Percentiles rank a stretch among this genome's conserved stretches.
Conservation (phyloP, 805 yeast genomes). For the Candida nitratophila region DNA sequence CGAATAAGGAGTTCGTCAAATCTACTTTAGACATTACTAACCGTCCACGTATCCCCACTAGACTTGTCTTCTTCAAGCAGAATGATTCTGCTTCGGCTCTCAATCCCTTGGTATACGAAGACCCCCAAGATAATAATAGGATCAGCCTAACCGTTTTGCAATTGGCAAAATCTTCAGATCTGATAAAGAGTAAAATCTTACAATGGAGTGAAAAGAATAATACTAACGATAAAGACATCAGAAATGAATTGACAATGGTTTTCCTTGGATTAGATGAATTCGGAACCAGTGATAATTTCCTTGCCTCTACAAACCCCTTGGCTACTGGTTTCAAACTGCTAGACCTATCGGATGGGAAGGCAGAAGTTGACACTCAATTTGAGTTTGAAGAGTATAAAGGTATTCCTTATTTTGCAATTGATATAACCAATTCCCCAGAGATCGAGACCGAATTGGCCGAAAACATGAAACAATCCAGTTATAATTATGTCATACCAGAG, state of each 20-base stretch:
- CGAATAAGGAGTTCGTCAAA: slow-evolving; percentile 42
- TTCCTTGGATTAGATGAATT: slow-evolving; percentile 45
- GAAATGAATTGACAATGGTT: slow-evolving; percentile 23
- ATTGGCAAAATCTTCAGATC: slow-evolving; percentile 7
- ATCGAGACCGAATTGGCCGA: not conserved
- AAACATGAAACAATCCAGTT: not conserved
- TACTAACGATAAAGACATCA: slow-evolving; percentile 1
- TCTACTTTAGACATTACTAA: slow-evolving; percentile 3
- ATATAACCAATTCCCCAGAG: slow-evolving; percentile 31
- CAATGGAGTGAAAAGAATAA: slow-evolving; percentile 18
- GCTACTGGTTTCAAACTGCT: slow-evolving; percentile 5
- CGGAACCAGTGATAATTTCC: slow-evolving; percentile 13
- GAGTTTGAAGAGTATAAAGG: slow-evolving; percentile 42
- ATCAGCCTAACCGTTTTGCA: slow-evolving; percentile 9
- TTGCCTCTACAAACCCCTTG: slow-evolving; percentile 14
- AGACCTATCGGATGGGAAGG: not conserved
- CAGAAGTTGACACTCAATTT: not conserved
- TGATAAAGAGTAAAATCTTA: slow-evolving; percentile 7
- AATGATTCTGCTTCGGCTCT: slow-evolving; percentile 10
- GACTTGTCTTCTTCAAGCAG: slow-evolving; percentile 40
- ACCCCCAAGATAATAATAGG: slow-evolving; percentile 12
- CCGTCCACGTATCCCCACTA: slow-evolving; percentile 28
- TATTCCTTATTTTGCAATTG: slow-evolving; percentile 59
- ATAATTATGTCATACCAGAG: slow-evolving; percentile 1
- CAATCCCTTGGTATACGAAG: slow-evolving; percentile 9